Percentiles rank a stretch among this genome's conserved stretches.
These are phyloP conservation scores for Wickerhamiella lipophila DNA, from an alignment of 805 yeast species.

Conservation along the genomic window DNA sequence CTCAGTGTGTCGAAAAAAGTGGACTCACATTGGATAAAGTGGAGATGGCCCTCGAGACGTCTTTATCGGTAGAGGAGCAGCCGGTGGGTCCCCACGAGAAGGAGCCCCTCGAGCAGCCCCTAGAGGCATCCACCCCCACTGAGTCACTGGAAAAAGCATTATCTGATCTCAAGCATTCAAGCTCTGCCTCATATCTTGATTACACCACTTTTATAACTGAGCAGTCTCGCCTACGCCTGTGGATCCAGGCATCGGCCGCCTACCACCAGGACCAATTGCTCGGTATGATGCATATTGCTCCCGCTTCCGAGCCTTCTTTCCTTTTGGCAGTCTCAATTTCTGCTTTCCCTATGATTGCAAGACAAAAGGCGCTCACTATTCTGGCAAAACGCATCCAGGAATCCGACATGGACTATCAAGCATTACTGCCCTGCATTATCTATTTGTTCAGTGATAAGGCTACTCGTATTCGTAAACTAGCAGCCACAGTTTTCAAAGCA, in stretches of 20 bases:
- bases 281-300: slow-evolving; percentile 16
- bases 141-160: slow-evolving; percentile 2
- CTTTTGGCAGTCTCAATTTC: slow-evolving; percentile 28
- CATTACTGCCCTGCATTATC: slow-evolving; percentile 25
- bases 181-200: slow-evolving; percentile 14
- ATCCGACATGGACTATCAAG: slow-evolving; percentile 27
- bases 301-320: slow-evolving; percentile 26
- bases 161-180: slow-evolving; percentile 10
- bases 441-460: slow-evolving; percentile 27
- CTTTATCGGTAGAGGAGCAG: slow-evolving; percentile 29
- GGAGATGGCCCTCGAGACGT: slow-evolving; percentile 57
- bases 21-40: slow-evolving; percentile 31
- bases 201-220: not conserved
- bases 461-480: slow-evolving; percentile 25
- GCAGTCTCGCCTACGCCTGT: slow-evolving; percentile 18
- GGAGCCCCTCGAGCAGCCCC: not conserved
- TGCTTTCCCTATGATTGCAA: slow-evolving; percentile 28
- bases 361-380: slow-evolving; percentile 26
- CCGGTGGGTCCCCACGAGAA: not conserved
- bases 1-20: slow-evolving; percentile 8
- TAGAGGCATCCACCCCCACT: not conserved
- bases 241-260: slow-evolving; percentile 19
- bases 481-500: slow-evolving; percentile 20
- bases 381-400: slow-evolving; percentile 16
- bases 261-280: slow-evolving; percentile 15